Conservation (phyloP, 2,329 filamentous ascomycete species). For the Hypocreales sp. region DNA sequence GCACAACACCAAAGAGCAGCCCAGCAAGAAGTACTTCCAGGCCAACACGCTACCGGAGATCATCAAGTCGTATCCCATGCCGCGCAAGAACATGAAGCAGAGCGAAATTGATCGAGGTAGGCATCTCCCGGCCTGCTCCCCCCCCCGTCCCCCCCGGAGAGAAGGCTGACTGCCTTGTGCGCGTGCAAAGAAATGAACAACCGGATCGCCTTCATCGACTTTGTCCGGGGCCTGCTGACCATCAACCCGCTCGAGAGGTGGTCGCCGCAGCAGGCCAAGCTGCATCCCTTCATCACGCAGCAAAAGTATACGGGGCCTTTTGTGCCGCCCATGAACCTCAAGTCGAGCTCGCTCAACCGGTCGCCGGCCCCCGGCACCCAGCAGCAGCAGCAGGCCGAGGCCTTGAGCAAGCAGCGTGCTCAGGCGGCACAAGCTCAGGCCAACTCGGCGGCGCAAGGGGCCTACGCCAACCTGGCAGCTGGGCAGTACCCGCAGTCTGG, state of each 20-base stretch:
- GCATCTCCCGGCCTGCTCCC: too few species aligned
- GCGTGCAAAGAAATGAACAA: constrained; percentile 99
- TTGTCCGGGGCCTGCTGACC: constrained; percentile 80
- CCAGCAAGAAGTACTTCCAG: constrained; percentile 99
- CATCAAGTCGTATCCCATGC: constrained; percentile 96
- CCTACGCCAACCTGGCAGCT: constrained; percentile 38
- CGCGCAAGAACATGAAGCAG: constrained; percentile 98
- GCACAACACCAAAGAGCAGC: constrained; percentile 92
- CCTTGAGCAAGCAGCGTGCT: constrained; percentile 81
- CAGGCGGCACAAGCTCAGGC: constrained; percentile 56
- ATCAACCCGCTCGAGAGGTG: constrained; percentile 94
- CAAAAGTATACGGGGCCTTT: constrained; percentile 95
- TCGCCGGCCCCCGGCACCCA: constrained; percentile 87
- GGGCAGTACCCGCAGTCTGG: constrained; percentile 31
- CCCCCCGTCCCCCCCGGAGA: too few species aligned
- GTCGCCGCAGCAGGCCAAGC: constrained; percentile 93
- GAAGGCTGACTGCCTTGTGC: too few species aligned
- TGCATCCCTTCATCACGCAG: constrained; percentile 97
- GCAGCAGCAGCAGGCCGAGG: constrained; percentile 90
- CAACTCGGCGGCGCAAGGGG: constrained; percentile 49
- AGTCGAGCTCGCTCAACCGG: constrained; percentile 68
- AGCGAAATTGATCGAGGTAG: constrained; percentile 89
- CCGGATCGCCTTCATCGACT: constrained; percentile 92
- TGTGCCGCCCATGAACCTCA: constrained; percentile 92
- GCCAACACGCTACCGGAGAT: constrained; percentile 90